Conservation (phyloP, 345 rosid species). For the Eucalyptus grandis region DNA sequence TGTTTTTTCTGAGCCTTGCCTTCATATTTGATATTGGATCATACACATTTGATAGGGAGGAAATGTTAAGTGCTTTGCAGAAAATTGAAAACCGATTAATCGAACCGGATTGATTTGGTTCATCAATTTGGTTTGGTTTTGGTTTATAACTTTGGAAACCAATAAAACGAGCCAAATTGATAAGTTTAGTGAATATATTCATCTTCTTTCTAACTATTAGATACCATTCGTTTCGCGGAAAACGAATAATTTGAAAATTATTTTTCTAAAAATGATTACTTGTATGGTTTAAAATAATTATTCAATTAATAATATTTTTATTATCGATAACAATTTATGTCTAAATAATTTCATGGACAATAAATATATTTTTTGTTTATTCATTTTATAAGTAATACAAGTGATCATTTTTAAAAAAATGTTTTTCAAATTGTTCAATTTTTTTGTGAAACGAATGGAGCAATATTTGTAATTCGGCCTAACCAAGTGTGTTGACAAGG, state of each 20-base stretch:
- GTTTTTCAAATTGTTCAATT: no score
- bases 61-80: no score
- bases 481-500: not conserved
- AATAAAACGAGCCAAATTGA: not conserved
- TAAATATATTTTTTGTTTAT: no score
- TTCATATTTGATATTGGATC: not conserved
- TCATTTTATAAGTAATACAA: no score
- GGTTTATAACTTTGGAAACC: not conserved
- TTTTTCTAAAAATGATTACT: no score
- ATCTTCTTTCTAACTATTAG: not conserved
- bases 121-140: not conserved
- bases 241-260: no score
- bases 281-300: no score
- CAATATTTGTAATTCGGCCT: not conserved
- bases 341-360: accelerated
- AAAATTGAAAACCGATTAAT: not conserved
- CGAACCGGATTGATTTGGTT: not conserved
- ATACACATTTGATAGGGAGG: not conserved
- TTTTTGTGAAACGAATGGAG: accelerated
- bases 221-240: no score
- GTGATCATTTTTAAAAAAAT: accelerated
- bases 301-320: no score
- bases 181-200: not conserved
- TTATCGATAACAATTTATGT: no score
- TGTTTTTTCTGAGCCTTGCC: not conserved